Evolutionary conservation across 2,329 filamentous ascomycete species (phyloP), one percentile per base, ranked within the genome.

Genomic region (Cadophora gregata): DNA sequence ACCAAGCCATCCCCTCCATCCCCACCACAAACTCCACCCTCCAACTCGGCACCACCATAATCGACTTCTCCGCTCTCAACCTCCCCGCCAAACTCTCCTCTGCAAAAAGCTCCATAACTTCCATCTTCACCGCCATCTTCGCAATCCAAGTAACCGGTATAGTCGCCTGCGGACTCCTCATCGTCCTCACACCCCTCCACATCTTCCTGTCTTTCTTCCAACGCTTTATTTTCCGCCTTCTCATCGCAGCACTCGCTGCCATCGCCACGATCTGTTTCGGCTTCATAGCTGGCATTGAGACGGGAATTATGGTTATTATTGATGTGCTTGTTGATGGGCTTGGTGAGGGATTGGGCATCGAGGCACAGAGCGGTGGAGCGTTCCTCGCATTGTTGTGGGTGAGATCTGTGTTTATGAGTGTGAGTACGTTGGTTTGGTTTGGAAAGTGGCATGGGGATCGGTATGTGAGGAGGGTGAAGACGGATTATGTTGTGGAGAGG

Each of bases 41-140:
- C 29, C 33, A 59, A 38, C 25, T 71, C n/a, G 70, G 70, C 51
- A 65, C 61, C 24, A 65, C 61, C n/a, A 53, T 64, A 14, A 33
- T 71, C 45, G 70, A 71, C 53, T 66, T 70, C 56, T 70, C 70
- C 7, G 68, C 70, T 4, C 38, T 71, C 8, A 70, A 71, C 47
- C 45, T 71, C 6, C 63, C 65, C 3, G 67, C 66, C 19, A 71
- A 70, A 29, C 59, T 71, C 9, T 24, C 55, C 2, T 27, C 16
- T 12, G 31, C 59, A 21, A 53, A 48, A 7, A 64, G 67, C 16
- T 1, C 16, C 4, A 27, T 70, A 1, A 64, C 58, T 51, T 1
- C 38, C 1, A 19, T 71, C 21, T 25, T 70, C 33, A 59, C 24
- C 3, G 38, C 58, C 4, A 59, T 69, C 36, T 61, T 70, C 24